phyloP scores from a whole-genome alignment of 768 basidiomycete genomes.

The Rhodotorula kratochvilovae region DNA sequence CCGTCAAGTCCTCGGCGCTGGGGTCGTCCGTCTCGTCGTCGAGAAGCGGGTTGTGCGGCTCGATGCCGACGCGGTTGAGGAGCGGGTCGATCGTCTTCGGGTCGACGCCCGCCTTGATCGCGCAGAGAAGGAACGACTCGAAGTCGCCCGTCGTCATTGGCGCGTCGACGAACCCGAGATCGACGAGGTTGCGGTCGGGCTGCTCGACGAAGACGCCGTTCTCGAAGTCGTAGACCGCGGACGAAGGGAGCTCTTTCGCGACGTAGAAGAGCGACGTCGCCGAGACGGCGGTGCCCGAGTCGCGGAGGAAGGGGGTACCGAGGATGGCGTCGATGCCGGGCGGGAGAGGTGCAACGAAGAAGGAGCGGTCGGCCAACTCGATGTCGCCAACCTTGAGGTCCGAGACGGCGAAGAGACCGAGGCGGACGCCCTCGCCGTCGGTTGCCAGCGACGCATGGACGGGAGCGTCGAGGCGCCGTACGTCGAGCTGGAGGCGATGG shows the following conservation, averaged over 20 bases:
- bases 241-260: neutral
- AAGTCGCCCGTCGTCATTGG: neutral
- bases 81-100: no score
- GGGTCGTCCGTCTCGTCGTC: slow-evolving; percentile 1
- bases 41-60: no score
- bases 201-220: no score
- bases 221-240: no score
- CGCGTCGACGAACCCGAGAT: neutral
- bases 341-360: no score
- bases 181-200: neutral
- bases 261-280: neutral
- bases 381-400: neutral
- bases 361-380: no score
- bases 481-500: no score
- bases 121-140: neutral
- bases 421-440: neutral
- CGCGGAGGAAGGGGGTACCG: slow-evolving; percentile 4
- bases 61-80: no score
- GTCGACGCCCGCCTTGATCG: neutral
- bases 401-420: slow-evolving; percentile 5
- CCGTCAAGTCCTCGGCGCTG: neutral
- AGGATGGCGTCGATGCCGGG: no score
- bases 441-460: neutral
- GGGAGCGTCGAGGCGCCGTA: neutral
- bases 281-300: neutral